Conservation (phyloP, 768 basidiomycete species). For the Mrakia hoshinonis region DNA sequence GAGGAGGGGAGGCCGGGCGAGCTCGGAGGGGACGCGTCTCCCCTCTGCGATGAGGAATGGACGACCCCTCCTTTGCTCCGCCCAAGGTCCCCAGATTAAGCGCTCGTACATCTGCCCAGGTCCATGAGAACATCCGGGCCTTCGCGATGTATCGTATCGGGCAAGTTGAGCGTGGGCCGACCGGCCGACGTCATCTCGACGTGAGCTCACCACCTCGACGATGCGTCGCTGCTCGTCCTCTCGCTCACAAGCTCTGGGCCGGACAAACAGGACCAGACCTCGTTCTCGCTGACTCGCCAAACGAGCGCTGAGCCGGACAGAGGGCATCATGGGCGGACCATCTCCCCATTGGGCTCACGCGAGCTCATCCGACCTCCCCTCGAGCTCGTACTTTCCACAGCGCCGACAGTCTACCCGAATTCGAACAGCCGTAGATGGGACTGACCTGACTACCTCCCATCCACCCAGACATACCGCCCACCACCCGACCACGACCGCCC, state of each 20-base stretch:
- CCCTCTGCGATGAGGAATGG: not conserved
- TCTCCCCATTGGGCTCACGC: not conserved
- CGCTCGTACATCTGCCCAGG: too few relatives aligned
- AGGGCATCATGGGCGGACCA: not conserved
- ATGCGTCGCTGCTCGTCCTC: too few relatives aligned
- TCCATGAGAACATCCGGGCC: too few relatives aligned
- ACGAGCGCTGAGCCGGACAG: too few relatives aligned
- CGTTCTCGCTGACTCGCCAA: too few relatives aligned
- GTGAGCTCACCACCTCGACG: not conserved
- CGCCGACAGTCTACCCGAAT: not conserved
- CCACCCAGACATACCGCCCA: conserved; percentile 36
- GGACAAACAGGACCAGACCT: not conserved
- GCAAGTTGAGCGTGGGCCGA: too few relatives aligned
- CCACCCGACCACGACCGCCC: conserved; percentile 35
- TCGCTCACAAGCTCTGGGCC: too few relatives aligned
- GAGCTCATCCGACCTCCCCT: conserved; percentile 2
- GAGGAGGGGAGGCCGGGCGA: not conserved
- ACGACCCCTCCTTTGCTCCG: too few relatives aligned
- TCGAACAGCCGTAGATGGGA: conserved; percentile 14
- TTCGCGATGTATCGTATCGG: too few relatives aligned
- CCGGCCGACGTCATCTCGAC: not conserved
- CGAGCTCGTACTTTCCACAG: not conserved
- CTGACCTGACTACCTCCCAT: conserved; percentile 29
- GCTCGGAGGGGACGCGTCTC: not conserved
- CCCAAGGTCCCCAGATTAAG: too few relatives aligned